Evolutionary conservation across 2,329 filamentous ascomycete species (phyloP), one percentile per base, ranked within the genome.

Genomic region (Fusarium chlamydosporum): DNA sequence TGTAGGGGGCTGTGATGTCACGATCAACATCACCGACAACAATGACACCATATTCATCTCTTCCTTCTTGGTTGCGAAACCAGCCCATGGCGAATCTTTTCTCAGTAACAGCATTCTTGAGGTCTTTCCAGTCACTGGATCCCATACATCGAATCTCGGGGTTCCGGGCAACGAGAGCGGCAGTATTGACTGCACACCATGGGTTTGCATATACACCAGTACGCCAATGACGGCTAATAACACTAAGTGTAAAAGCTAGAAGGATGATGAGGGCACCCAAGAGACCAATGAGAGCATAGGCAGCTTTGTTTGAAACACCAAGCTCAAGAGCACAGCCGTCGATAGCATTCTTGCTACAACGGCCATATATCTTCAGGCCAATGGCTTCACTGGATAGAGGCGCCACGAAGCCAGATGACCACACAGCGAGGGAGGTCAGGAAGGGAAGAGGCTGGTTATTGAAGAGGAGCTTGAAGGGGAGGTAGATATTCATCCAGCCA

Each of bases 401-500:
- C 1, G 71, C 60, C 9, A 71, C 53, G 2, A 73, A 6, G 12
- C 56, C 51, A 0, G 71, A 73, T 4, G 37, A 51, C 35, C 64
- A 58, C 1, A 65, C 42, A 15, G 56, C 51, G 0, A 73, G 42
- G 7, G 65, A 46, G 0, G 71, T 73, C 4, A 73, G 15, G 16
- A 73, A 72, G 0, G 71, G 68, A 4, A 84, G 66, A 1, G 78
- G 73, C 3, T 82, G 77, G 2, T 78, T 78, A 31, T 76, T 75
- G 3, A 75, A 34, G 1, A 82, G 66, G 1, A 77, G 74, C 31
- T 72, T 62, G n/a, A 81, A 67, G 0, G 82, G 80, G 1, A 75
- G 71, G 1, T 78, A 34, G 9, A 83, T 70, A 10, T 77, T 78
- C 47, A 75, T 74, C 50, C 79, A 65, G 0, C 82, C 80, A 10